A percentile compares a stretch with the other conserved stretches of the same genome.
These are phyloP conservation scores for Aspergillus quadrilineatus DNA, from an alignment of 2,329 filamentous ascomycete genomes.

Conservation along the genomic window DNA sequence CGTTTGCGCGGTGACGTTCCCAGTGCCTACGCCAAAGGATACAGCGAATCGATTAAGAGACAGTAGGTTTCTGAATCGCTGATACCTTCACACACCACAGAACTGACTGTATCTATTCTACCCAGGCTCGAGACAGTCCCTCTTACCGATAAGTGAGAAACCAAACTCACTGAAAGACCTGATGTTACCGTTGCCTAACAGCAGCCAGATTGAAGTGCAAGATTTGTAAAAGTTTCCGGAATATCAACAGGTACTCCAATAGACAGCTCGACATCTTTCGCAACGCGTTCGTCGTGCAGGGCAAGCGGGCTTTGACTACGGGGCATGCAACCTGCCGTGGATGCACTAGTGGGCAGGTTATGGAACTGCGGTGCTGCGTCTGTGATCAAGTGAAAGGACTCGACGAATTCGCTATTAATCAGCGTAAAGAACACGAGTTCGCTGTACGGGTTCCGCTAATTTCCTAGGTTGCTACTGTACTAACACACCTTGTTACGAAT, in stretches of 20 bases:
- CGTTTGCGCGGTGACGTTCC: constrained; percentile 2
- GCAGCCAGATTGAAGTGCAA: constrained; percentile 47
- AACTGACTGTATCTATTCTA: background rate
- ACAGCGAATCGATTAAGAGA: constrained; percentile 24
- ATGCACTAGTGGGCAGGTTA: constrained; percentile 45
- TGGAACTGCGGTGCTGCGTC: constrained; percentile 50
- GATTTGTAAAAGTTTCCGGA: constrained; percentile 46
- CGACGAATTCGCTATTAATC: constrained; percentile 51
- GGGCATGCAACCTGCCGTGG: constrained; percentile 41
- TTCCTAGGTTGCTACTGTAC: background rate
- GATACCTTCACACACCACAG: background rate
- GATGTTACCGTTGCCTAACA: constrained; percentile 4
- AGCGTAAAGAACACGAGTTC: constrained; percentile 47
- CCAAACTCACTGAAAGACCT: background rate
- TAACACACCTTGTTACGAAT: background rate
- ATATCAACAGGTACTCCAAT: constrained; percentile 44
- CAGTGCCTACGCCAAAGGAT: constrained; percentile 26
- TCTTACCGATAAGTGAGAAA: constrained; percentile 35
- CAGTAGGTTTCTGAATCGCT: constrained; percentile 20
- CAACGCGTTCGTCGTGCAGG: constrained; percentile 23
- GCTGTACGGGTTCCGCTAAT: constrained; percentile 40
- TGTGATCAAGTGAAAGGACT: constrained; percentile 50
- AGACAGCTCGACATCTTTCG: constrained; percentile 45
- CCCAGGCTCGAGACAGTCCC: constrained; percentile 27
- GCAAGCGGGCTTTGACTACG: constrained; percentile 15